Evolutionary conservation across 2,329 filamentous ascomycete species (phyloP).

Genomic region (Talaromyces pinophilus): DNA sequence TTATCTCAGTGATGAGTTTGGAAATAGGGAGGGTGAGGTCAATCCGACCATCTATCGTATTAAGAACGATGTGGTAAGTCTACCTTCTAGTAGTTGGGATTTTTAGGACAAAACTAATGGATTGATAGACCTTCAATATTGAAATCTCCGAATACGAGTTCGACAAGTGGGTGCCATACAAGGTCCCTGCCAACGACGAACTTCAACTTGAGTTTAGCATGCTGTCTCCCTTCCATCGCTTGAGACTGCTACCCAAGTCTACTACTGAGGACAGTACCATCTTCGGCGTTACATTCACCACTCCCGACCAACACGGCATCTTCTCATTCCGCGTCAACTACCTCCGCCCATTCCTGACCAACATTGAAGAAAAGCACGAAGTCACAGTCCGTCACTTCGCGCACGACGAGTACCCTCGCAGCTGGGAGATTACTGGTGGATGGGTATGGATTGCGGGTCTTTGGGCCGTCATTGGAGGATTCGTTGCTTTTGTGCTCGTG

Average conservation of each 20-base stretch:
- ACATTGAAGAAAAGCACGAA: slow-evolving; percentile 89
- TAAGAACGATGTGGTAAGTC: slow-evolving; percentile 89
- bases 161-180: slow-evolving; percentile 74
- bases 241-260: slow-evolving; percentile 64
- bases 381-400: slow-evolving; percentile 96
- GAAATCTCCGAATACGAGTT: slow-evolving; percentile 82
- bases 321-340: slow-evolving; percentile 99
- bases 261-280: slow-evolving; percentile 68
- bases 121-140: slow-evolving; percentile 72
- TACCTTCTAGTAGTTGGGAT: background rate
- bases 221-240: slow-evolving; percentile 95
- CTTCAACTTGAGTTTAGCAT: slow-evolving; percentile 97
- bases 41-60: slow-evolving; percentile 92
- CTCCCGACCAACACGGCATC: slow-evolving; percentile 97
- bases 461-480: slow-evolving; percentile 78
- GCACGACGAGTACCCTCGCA: slow-evolving; percentile 93
- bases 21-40: slow-evolving; percentile 47
- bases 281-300: slow-evolving; percentile 73
- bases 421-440: slow-evolving; percentile 82
- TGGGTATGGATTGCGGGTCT: slow-evolving; percentile 96
- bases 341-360: slow-evolving; percentile 88
- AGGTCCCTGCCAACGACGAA: slow-evolving; percentile 66
- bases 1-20: slow-evolving; percentile 59
- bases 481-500: slow-evolving; percentile 78
- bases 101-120: background rate